These are phyloP conservation scores for Hyaloscypha bicolor DNA, from an alignment of 495 filamentous ascomycete species.

Conservation along the genomic window DNA sequence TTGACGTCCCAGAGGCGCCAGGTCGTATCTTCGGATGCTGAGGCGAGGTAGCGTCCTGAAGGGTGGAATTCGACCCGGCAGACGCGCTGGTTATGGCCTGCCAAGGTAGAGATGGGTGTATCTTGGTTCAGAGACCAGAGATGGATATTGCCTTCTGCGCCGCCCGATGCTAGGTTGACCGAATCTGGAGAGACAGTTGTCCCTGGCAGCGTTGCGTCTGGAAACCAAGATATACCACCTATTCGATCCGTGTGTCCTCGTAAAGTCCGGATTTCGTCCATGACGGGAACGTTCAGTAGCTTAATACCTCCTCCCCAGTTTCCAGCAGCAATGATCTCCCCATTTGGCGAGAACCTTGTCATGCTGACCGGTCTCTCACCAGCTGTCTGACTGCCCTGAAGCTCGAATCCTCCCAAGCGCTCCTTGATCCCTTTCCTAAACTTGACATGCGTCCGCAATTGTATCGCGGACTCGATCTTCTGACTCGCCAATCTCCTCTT, in stretches of 20 bases:
- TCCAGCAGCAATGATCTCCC: slow-evolving; percentile 80
- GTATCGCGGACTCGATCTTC: slow-evolving; percentile 77
- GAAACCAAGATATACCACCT: slow-evolving; percentile 89
- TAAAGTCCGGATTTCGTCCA: slow-evolving; percentile 72
- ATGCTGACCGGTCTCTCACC: slow-evolving; percentile 90
- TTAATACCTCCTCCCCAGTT: slow-evolving; percentile 91
- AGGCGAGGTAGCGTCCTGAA: slow-evolving; percentile 85
- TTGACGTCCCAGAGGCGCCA: slow-evolving; percentile 97
- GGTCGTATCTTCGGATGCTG: slow-evolving; percentile 93
- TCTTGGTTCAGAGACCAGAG: slow-evolving; percentile 88
- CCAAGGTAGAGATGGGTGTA: slow-evolving; percentile 79
- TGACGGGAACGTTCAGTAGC: slow-evolving; percentile 77
- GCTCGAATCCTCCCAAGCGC: slow-evolving; percentile 75
- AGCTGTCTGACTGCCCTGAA: slow-evolving; percentile 90
- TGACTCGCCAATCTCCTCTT: slow-evolving; percentile 75
- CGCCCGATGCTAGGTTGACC: slow-evolving; percentile 88
- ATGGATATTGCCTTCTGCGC: slow-evolving; percentile 85
- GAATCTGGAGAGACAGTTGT: slow-evolving; percentile 68
- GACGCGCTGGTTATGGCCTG: slow-evolving; percentile 84
- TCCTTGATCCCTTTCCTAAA: slow-evolving; percentile 90
- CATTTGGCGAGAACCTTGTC: slow-evolving; percentile 85
- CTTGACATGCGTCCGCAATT: slow-evolving; percentile 84
- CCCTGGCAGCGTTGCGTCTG: slow-evolving; percentile 73
- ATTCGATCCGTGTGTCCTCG: slow-evolving; percentile 86
- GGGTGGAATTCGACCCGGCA: slow-evolving; percentile 94